Evolutionary conservation across 371 early-diverging fungal genomes (phyloP), one percentile per base, ranked within the genome.

Genomic region (Coemansia sp.): DNA sequence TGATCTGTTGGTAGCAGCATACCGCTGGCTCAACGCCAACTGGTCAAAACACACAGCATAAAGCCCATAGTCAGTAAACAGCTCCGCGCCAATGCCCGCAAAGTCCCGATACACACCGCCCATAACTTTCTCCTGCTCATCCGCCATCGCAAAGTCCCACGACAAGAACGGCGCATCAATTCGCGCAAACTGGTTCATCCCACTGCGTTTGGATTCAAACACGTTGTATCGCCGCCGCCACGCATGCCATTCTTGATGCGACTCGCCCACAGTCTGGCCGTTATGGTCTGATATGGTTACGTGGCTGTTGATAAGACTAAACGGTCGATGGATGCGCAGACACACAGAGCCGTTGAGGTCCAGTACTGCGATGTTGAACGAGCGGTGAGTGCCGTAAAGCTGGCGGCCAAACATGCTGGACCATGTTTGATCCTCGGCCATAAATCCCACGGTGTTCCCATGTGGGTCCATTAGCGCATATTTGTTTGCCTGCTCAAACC

Each of bases 211-310:
- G 80, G 81, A 80, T 2, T 85, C 79, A 79, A 93, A 94, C 21
- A 95, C 71, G 61, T 95, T 90, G 77, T 94, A 95, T 61, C 88
- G 84, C 64, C 95, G 79, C 34, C 92, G 82, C 81, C 89, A 81
- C n/a, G 88, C 77, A 68, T 95, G 92, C 95, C 95, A 95, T 50
- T 87, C 84, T 65, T 93, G 93, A 50, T 92, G 90, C n/a, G 92
- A 92, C 77, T 92, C 90, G 8, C 95, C 95, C 31, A 95, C 89
- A 4, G 87, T 13, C 1, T 16, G 8, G 22, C 27, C 54, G 8
- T 83, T 80, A 59, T 88, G 80, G 0, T 86, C 85, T 26, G 77
- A 82, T 34, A 92, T 84, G 66, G 82, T 85, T 29, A 95, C 88
- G 4, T 83, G 79, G 52, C 89, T 89, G 80, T 94, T 95, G 69